A percentile compares a stretch with the other conserved stretches of the same genome.
Conservation (phyloP, 2,329 filamentous ascomycete species). For the Aphanoascus verrucosus region DNA sequence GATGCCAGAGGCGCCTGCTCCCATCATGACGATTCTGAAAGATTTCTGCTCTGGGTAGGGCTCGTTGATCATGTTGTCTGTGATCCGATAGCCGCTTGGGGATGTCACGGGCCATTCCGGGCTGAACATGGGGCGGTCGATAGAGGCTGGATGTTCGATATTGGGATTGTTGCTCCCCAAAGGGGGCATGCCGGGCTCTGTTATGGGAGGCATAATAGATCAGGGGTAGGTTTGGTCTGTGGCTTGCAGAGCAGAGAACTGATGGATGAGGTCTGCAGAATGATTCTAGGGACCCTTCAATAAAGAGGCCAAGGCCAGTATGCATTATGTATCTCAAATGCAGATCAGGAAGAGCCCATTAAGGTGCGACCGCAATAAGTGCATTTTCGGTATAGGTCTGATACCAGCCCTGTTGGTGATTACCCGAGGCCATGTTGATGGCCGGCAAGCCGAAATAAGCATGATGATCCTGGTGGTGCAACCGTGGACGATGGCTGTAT, state of each 20-base stretch:
- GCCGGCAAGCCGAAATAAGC: no score
- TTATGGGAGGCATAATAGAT: not conserved
- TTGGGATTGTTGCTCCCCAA: constrained; percentile 16
- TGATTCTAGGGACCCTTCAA: no score
- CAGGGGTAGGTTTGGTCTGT: not conserved
- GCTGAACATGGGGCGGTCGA: constrained; percentile 13
- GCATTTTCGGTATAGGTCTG: no score
- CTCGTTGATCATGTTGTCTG: constrained; percentile 17
- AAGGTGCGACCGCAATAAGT: no score
- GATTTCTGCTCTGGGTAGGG: constrained; percentile 10
- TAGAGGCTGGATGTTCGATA: constrained; percentile 15
- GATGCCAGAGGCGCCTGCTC: constrained; percentile 17
- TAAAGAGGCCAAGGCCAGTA: no score
- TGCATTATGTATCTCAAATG: no score
- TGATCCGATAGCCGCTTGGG: constrained; percentile 13
- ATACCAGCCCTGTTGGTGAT: no score
- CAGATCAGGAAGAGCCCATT: no score
- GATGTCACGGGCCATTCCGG: constrained; percentile 13
- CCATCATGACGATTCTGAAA: constrained; percentile 18
- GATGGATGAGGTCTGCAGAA: not conserved
- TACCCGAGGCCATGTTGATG: no score
- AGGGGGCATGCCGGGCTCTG: not conserved
- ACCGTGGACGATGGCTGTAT: no score
- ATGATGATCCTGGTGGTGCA: no score
- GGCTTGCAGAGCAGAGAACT: not conserved